These are phyloP conservation scores for Cercospora brassicicola DNA, from an alignment of 2,329 filamentous ascomycete species.

Conservation along the genomic window DNA sequence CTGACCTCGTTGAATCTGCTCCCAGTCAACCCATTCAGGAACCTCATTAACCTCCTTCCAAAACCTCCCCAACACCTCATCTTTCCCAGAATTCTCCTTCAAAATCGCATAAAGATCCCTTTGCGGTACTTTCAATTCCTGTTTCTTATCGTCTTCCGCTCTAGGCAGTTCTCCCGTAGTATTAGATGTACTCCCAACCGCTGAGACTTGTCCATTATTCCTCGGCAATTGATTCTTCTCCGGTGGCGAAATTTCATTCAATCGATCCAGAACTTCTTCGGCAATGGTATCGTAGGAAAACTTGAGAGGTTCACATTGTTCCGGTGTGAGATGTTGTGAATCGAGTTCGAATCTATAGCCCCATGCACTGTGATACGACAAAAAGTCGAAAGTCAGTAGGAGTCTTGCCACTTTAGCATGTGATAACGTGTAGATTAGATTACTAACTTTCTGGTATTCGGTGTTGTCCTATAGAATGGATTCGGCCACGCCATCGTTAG, in stretches of 20 bases:
- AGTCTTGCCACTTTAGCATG: neutral
- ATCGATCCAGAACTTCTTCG: constrained; percentile 62
- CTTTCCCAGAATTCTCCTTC: constrained; percentile 56
- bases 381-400: neutral
- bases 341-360: constrained; percentile 71
- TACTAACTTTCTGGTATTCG: constrained; percentile 47
- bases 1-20: constrained; percentile 71
- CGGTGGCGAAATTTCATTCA: constrained; percentile 63
- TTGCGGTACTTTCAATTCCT: constrained; percentile 37
- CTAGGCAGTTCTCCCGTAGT: neutral
- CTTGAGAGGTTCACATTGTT: constrained; percentile 61
- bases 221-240: constrained; percentile 41
- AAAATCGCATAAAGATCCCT: constrained; percentile 66
- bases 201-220: constrained; percentile 36
- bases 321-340: constrained; percentile 59
- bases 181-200: neutral
- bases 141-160: constrained; percentile 16
- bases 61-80: constrained; percentile 58
- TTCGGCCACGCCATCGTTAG: constrained; percentile 46
- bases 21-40: constrained; percentile 74
- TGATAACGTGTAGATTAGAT: neutral
- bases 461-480: constrained; percentile 45
- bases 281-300: constrained; percentile 68
- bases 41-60: constrained; percentile 68
- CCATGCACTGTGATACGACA: constrained; percentile 51